Conservation (phyloP, 257 asterid species). For the Solanum appendiculatum region DNA sequence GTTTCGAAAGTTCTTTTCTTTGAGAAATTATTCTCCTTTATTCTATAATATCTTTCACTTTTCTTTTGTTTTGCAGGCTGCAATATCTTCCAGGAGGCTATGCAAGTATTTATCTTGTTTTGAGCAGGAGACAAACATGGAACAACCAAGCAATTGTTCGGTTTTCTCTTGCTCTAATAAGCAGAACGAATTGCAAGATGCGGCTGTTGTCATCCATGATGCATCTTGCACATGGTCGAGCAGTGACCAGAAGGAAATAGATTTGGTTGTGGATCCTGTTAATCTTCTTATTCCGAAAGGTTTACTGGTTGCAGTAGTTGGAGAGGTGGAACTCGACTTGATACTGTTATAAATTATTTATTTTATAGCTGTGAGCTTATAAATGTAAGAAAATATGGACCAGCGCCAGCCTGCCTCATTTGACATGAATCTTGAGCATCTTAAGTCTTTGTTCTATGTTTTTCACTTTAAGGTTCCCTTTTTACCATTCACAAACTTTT, state of each 20-base stretch:
- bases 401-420: background rate
- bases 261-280: conserved; percentile 50
- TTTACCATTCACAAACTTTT: background rate
- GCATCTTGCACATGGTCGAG: conserved; percentile 88
- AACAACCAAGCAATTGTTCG: conserved; percentile 8
- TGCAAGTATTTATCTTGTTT: conserved; percentile 64
- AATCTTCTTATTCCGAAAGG: conserved; percentile 60
- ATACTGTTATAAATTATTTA: background rate
- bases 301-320: conserved; percentile 64
- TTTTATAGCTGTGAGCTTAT: background rate
- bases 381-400: background rate
- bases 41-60: background rate
- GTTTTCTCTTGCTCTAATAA: conserved; percentile 14
- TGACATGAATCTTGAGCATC: background rate
- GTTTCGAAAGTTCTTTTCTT: conserved; percentile 8
- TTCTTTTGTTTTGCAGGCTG: conserved; percentile 40
- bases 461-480: background rate
- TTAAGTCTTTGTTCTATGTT: background rate
- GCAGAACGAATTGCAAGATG: conserved; percentile 26
- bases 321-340: conserved; percentile 50
- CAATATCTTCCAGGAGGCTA: conserved; percentile 75
- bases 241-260: conserved; percentile 44
- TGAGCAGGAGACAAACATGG: conserved; percentile 30
- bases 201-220: conserved; percentile 41
- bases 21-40: background rate